Evolutionary conservation across 179 eudicot species (phyloP), one percentile per base, ranked within the genome.

Genomic region (Vitellaria paradoxa): DNA sequence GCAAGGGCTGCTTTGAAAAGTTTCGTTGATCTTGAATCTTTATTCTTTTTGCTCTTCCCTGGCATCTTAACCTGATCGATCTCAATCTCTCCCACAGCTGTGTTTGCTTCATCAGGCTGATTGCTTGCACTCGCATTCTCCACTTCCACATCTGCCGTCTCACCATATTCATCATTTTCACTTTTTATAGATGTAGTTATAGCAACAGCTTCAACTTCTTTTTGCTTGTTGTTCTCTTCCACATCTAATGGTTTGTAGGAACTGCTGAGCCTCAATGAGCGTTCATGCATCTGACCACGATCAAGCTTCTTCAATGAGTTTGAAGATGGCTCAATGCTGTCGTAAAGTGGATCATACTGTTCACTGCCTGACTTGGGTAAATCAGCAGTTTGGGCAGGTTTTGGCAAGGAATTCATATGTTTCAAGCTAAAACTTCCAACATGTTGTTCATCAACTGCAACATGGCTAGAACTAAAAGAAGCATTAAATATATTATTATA

Each of bases 281-380:
- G 57, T 74, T 84, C 95, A 72, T 73, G 86, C 77, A 82, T 89
- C 81, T 78, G 80, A 84, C 80, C 82, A 63, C 62, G 80, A 78
- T 84, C 82, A 72, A 75, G 70, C 75, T 84, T 90, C 79, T 78
- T 85, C 26, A 71, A 61, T 80, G 91, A 88, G 79, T 78, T 87
- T 68, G 97, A 86, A 68, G 88, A 84, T 73, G 92, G 99, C 77
- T 91, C 98, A 72, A 96, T 89, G 89, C 98, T 93, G 82, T 95
- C 99, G 82, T 84, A 91, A 67, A 93, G 83, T 77, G 99, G 99
- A 81, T 96, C 99, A 86, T 96, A 96, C 81, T 93, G 94, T 69
- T 89, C 89, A 80, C 88, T 87, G 68, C 80, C 84, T 37, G 89
- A 84, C 76, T 55, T 85, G 42, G 88, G 85, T 75, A 85, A 73